phyloP scores from a whole-genome alignment of 495 filamentous ascomycete species.

The Talaromyces wortmannii region DNA sequence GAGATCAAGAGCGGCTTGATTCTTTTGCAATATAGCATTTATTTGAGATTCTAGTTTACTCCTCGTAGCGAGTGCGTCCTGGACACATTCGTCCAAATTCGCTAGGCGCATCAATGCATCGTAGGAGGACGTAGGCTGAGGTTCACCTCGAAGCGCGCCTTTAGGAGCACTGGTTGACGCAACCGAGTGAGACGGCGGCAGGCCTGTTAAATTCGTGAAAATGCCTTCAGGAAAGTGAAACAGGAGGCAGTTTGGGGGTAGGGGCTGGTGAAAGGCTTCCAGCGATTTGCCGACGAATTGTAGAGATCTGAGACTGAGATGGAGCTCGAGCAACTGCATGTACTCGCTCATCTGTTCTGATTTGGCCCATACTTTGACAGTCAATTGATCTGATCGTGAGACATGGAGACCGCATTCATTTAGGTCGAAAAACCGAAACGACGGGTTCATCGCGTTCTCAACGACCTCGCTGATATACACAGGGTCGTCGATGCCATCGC shows the following conservation, averaged over 20 bases:
- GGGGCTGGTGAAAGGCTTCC: slow-evolving; percentile 66
- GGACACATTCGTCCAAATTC: slow-evolving; percentile 85
- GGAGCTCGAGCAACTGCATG: slow-evolving; percentile 63
- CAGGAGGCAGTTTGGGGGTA: slow-evolving; percentile 77
- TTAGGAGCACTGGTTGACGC: slow-evolving; percentile 8
- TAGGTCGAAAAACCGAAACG: slow-evolving; percentile 82
- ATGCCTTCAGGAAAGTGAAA: slow-evolving; percentile 87
- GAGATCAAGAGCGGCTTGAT: slow-evolving; percentile 30
- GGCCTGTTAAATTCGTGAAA: slow-evolving; percentile 65
- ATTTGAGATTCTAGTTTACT: slow-evolving; percentile 73
- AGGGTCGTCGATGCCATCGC: slow-evolving; percentile 55
- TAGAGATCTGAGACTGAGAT: slow-evolving; percentile 60
- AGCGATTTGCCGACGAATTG: slow-evolving; percentile 75
- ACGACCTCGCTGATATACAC: slow-evolving; percentile 86
- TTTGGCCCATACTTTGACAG: slow-evolving; percentile 73
- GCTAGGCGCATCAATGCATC: slow-evolving; percentile 84
- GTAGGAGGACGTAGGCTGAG: slow-evolving; percentile 69
- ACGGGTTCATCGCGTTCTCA: slow-evolving; percentile 79
- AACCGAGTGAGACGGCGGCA: slow-evolving; percentile 38
- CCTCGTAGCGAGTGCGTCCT: slow-evolving; percentile 78
- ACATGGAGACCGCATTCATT: slow-evolving; percentile 56
- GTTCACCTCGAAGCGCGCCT: slow-evolving; percentile 27
- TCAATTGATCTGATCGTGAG: slow-evolving; percentile 56
- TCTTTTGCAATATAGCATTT: slow-evolving; percentile 56
- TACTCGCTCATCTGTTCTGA: slow-evolving; percentile 49